Percentiles rank a stretch among this genome's conserved stretches.
Evolutionary conservation across 495 filamentous ascomycete species (phyloP).

Genomic region (Penicillium ucsense): DNA sequence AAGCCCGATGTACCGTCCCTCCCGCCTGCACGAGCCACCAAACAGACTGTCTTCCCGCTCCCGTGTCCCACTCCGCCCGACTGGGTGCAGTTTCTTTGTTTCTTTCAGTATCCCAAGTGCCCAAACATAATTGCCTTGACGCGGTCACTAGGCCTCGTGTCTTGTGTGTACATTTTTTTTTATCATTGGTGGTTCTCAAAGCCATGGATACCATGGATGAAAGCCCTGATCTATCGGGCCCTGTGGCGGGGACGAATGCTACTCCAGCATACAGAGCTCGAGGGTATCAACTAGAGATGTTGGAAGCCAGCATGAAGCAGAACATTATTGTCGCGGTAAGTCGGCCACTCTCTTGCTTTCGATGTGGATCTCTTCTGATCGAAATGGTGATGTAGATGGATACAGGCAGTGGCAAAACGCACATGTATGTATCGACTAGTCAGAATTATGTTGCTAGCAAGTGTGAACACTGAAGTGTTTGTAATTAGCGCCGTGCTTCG

Average conservation of each 20-base stretch:
- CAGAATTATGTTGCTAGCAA: neutral
- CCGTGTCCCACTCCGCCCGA: neutral
- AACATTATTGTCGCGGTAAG: conserved; percentile 81
- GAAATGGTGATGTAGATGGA: conserved; percentile 58
- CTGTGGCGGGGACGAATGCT: neutral
- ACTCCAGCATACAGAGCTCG: conserved; percentile 37
- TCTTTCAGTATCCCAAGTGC: too few relatives aligned
- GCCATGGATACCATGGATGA: conserved; percentile 5
- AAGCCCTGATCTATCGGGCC: neutral
- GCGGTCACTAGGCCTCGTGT: neutral
- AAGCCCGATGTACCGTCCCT: too few relatives aligned
- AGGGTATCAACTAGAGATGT: conserved; percentile 85
- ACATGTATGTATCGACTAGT: conserved; percentile 51
- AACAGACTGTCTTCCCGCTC: neutral
- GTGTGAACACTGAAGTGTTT: neutral
- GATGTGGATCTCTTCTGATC: neutral
- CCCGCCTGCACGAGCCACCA: too few relatives aligned
- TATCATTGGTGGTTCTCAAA: neutral
- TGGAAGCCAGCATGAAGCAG: conserved; percentile 63
- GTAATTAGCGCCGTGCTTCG: conserved; percentile 60
- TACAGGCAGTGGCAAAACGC: conserved; percentile 87
- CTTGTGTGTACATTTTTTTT: neutral
- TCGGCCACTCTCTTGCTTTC: neutral
- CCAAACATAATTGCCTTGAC: too few relatives aligned
- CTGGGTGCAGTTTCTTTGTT: too few relatives aligned